Evolutionary conservation across 495 filamentous ascomycete genomes (phyloP).

Genomic region (Podospora appendiculata): DNA sequence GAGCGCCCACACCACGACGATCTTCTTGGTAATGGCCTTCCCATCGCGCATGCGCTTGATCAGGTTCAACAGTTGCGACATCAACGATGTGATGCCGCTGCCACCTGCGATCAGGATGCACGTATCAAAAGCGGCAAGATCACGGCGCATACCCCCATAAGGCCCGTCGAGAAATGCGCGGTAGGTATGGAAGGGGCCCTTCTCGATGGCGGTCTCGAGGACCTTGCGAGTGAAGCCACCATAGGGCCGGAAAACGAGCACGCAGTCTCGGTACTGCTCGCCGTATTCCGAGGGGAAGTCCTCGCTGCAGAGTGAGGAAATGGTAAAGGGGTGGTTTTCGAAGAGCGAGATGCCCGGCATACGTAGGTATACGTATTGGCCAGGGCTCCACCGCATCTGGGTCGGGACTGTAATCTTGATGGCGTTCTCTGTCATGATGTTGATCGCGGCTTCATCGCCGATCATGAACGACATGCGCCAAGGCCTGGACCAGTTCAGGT

Average conservation of each 20-base stretch:
- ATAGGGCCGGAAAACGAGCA: conserved; percentile 85
- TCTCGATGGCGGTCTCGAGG: conserved; percentile 65
- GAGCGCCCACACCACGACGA: conserved; percentile 87
- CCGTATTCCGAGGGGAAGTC: conserved; percentile 88
- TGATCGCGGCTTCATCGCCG: conserved; percentile 82
- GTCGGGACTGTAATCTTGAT: conserved; percentile 92
- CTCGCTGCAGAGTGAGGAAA: conserved; percentile 74
- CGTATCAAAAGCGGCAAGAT: conserved; percentile 87
- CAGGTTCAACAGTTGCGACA: conserved; percentile 80
- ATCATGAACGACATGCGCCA: conserved; percentile 70
- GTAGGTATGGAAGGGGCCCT: conserved; percentile 80
- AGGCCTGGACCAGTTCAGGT: conserved; percentile 82
- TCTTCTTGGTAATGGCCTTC: conserved; percentile 83
- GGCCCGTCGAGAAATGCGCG: conserved; percentile 87
- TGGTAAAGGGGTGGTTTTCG: conserved; percentile 94
- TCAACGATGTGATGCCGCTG: conserved; percentile 88
- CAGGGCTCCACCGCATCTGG: conserved; percentile 85
- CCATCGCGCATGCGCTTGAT: conserved; percentile 92
- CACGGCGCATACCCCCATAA: conserved; percentile 88
- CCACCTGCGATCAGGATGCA: conserved; percentile 89
- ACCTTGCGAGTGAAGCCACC: conserved; percentile 80
- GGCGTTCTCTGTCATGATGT: conserved; percentile 80
- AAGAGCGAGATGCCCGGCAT: conserved; percentile 86
- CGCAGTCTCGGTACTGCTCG: conserved; percentile 78
- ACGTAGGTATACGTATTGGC: conserved; percentile 89